Conservation (phyloP, 2,329 filamentous ascomycete genomes). For the Trichoderma sp. region DNA sequence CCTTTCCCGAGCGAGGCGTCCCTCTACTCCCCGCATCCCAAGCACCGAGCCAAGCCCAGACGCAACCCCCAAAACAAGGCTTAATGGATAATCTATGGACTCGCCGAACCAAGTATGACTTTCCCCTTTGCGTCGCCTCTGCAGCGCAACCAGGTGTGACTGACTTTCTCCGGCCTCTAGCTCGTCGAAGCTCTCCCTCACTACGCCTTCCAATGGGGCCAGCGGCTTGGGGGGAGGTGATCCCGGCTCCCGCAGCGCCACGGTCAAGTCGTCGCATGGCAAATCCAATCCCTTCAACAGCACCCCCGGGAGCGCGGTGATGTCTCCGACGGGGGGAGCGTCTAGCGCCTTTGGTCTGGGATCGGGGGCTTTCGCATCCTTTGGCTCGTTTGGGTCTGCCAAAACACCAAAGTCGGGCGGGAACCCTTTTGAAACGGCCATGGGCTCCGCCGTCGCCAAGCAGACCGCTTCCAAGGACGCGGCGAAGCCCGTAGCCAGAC, state of each 20-base stretch:
- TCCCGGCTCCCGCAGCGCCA: constrained; percentile 63
- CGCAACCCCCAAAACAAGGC: constrained; percentile 37
- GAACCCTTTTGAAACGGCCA: constrained; percentile 76
- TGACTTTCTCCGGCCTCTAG: constrained; percentile 48
- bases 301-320: constrained; percentile 62
- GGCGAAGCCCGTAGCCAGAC: constrained; percentile 37
- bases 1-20: constrained; percentile 33
- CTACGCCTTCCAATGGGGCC: constrained; percentile 65
- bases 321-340: constrained; percentile 58
- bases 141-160: constrained; percentile 12
- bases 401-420: constrained; percentile 88
- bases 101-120: constrained; percentile 77
- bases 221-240: constrained; percentile 55
- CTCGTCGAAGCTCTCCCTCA: constrained; percentile 87
- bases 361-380: constrained; percentile 85
- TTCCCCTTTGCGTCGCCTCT: constrained; percentile 1
- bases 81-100: constrained; percentile 73
- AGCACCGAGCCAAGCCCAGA: constrained; percentile 15
- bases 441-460: constrained; percentile 49
- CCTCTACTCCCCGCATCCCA: constrained; percentile 27
- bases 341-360: constrained; percentile 92
- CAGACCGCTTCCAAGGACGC: constrained; percentile 39
- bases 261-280: constrained; percentile 75
- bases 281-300: constrained; percentile 78
- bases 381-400: constrained; percentile 66